Conservation (phyloP, 148 eudicot species). For the Vaccinium darrowii region DNA sequence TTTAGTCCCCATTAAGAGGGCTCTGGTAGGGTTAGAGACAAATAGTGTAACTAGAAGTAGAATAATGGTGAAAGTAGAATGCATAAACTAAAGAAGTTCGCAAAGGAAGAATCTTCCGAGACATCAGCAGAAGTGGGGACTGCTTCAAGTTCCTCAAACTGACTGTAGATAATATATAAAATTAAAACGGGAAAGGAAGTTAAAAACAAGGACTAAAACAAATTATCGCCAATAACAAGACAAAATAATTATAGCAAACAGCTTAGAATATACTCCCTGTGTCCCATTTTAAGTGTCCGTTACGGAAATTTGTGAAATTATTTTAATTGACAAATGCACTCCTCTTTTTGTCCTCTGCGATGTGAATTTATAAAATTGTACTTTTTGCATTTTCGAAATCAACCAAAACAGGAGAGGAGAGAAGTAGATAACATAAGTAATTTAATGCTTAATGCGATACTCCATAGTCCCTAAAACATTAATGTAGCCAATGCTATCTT, state of each 20-base stretch:
- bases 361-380: too few species aligned
- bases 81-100: constrained; percentile 61
- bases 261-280: background rate
- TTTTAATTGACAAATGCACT: background rate
- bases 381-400: too few species aligned
- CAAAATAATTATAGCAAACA: background rate
- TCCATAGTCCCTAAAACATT: background rate
- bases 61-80: constrained; percentile 1
- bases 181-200: constrained; percentile 1
- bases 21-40: background rate
- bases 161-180: constrained; percentile 34
- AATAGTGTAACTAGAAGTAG: background rate
- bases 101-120: constrained; percentile 48
- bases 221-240: background rate
- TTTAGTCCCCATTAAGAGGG: background rate
- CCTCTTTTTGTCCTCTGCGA: too few species aligned
- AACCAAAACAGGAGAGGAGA: too few species aligned
- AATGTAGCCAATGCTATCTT: too few species aligned
- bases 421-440: too few species aligned
- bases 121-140: constrained; percentile 35
- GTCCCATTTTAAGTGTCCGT: too few species aligned
- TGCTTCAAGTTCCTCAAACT: constrained; percentile 70
- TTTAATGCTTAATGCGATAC: too few species aligned
- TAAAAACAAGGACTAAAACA: constrained; percentile 1
- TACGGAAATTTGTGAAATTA: too few species aligned